These are phyloP conservation scores for Tetracladium maxilliforme DNA, from an alignment of 2,329 filamentous ascomycete species.

Conservation along the genomic window DNA sequence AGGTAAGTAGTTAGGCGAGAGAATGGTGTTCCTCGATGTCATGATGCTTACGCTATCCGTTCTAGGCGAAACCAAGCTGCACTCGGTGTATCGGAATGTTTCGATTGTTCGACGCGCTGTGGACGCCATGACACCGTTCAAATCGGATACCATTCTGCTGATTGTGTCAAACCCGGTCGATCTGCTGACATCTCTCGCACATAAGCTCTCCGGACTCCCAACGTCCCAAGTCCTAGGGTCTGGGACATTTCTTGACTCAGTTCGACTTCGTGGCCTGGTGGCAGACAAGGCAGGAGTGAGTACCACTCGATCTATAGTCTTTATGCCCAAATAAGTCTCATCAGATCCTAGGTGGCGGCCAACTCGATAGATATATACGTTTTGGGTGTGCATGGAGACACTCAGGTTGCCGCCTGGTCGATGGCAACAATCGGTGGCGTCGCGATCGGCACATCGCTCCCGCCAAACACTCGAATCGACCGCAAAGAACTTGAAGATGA, in stretches of 20 bases:
- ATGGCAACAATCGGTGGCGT: not conserved
- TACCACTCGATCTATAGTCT: too few relatives aligned
- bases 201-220: slow-evolving; percentile 29
- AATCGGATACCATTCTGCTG: slow-evolving; percentile 28
- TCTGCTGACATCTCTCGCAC: slow-evolving; percentile 32
- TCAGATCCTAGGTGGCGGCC: slow-evolving; percentile 12
- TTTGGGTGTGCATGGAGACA: slow-evolving; percentile 31
- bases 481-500: slow-evolving; percentile 15
- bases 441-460: slow-evolving; percentile 2
- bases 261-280: slow-evolving; percentile 27
- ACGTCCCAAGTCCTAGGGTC: slow-evolving; percentile 32
- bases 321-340: not conserved
- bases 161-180: slow-evolving; percentile 40
- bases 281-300: slow-evolving; percentile 21
- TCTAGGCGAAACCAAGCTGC: slow-evolving; percentile 25
- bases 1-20: slow-evolving; percentile 13
- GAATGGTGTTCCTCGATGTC: too few relatives aligned
- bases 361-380: slow-evolving; percentile 24
- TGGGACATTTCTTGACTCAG: slow-evolving; percentile 36
- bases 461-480: slow-evolving; percentile 1
- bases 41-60: too few relatives aligned
- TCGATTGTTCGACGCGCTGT: slow-evolving; percentile 30
- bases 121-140: slow-evolving; percentile 30
- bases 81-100: slow-evolving; percentile 30
- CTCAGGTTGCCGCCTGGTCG: slow-evolving; percentile 20